A percentile compares a stretch with the other conserved stretches of the same genome.
These are phyloP conservation scores for Tulasnella sp. DNA, from an alignment of 768 basidiomycete species.

Conservation along the genomic window DNA sequence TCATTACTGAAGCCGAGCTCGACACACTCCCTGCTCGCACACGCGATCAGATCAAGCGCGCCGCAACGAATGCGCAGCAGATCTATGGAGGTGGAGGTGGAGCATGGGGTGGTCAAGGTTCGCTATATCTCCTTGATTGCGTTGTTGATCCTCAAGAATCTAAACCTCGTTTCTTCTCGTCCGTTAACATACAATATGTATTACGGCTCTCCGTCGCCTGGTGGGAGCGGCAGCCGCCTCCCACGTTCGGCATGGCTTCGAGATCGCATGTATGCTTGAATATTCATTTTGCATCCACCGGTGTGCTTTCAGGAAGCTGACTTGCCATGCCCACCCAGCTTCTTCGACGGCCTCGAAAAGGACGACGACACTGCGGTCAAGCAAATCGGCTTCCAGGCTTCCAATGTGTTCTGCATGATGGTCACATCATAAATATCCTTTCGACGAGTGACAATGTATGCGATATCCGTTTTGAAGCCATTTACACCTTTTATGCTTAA, in stretches of 20 bases:
- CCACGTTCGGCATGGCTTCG: constrained; percentile 56
- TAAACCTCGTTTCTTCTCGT: not conserved
- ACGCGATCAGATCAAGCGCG: constrained; percentile 62
- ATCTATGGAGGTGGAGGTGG: constrained; percentile 18
- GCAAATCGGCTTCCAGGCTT: constrained; percentile 64
- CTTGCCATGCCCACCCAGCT: constrained; percentile 23
- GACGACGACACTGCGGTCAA: constrained; percentile 47
- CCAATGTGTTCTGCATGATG: constrained; percentile 65
- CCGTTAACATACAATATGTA: constrained; percentile 4
- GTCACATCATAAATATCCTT: constrained; percentile 11
- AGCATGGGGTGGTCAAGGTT: constrained; percentile 39
- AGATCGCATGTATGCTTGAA: constrained; percentile 39
- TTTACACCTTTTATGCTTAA: too few species aligned
- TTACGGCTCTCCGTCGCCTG: constrained; percentile 10
- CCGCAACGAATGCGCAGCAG: constrained; percentile 36
- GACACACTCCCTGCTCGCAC: constrained; percentile 44
- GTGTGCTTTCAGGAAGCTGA: constrained; percentile 3
- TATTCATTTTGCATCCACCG: not conserved
- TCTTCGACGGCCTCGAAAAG: constrained; percentile 52
- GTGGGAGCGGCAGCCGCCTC: constrained; percentile 1
- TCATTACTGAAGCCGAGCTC: constrained; percentile 57
- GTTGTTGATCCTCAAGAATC: not conserved
- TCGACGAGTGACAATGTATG: not conserved
- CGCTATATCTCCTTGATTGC: constrained; percentile 23
- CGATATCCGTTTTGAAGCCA: too few species aligned